Base-by-base conservation (phyloP, 495 filamentous ascomycete genomes). In the Penicillium riverlandense region DNA sequence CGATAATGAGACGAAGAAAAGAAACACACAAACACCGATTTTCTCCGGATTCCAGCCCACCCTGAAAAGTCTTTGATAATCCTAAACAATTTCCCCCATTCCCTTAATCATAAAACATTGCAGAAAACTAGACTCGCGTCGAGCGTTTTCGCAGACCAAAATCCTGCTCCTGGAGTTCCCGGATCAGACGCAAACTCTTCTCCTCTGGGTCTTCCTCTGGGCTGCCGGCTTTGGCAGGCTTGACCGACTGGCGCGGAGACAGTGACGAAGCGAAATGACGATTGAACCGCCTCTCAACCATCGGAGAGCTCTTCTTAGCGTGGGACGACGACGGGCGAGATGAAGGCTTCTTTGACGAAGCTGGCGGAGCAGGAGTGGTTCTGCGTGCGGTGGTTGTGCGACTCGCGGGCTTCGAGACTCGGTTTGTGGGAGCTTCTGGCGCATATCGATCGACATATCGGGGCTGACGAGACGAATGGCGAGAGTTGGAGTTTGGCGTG, bases 101-200 rank as follows among this genome's bases (percentile, higher is more conserved):
- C 12, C 13, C 33, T 11, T 35, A 12, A 9, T 16, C 36, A n/a
- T 16, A 6, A 22, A 34, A 34, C 32, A 34, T 34, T 12, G 32
- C 9, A 34, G 32, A 34, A 10, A 34, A 2, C n/a, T 34, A 34
- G 32, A 12, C 6, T 34, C 32, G 32, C n/a, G 32, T 34, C n/a
- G 32, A 34, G 32, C 76, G 67, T 53, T 73, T 70, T 42, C 80
- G 64, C 45, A 84, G 58, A 8, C 79, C 75, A 47, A 76, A 75
- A 38, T 81, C 79, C 45, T 78, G 69, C 50, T 77, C 76, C 54
- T 78, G 76, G 36, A 84, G 49, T 58, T 76, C 68, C 46, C 72
- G 70, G 43, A 80, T 80, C 16, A 83, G 49, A 34, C 67, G 72
- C 44, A 79, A 44, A 50, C 75, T 80, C 51, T 74, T 70, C 15